Conservation (phyloP, 257 asterid species). For the Lithospermum erythrorhizon region DNA sequence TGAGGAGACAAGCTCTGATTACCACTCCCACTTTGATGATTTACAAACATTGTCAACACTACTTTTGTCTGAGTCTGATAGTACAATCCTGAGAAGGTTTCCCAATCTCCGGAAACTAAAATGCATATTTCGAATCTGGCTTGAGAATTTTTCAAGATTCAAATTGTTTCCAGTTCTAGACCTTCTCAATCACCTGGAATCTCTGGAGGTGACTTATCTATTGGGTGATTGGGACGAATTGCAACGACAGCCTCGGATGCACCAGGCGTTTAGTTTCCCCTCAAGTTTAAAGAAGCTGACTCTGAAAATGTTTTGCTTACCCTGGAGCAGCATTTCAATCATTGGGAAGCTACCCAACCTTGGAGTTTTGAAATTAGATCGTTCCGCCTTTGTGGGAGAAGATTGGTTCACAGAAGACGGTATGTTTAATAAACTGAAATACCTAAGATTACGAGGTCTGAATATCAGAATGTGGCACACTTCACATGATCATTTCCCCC, state of each 20-base stretch:
- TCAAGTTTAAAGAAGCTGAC: neutral
- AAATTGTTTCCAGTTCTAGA: neutral
- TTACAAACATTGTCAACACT: conserved; percentile 8
- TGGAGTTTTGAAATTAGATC: neutral
- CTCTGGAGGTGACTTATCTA: conserved; percentile 2
- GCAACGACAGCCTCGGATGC: no score
- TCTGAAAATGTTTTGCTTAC: neutral
- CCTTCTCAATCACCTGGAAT: conserved; percentile 2
- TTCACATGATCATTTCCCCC: neutral
- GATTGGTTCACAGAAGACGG: neutral
- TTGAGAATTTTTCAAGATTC: neutral
- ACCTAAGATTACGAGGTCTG: neutral
- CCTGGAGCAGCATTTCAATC: neutral
- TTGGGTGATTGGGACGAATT: neutral
- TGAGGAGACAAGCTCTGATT: neutral
- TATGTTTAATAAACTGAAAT: neutral
- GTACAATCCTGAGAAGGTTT: neutral
- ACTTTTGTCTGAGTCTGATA: neutral
- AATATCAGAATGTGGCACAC: neutral
- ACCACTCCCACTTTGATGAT: neutral
- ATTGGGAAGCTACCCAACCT: neutral
- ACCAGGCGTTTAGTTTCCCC: neutral
- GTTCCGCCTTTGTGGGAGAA: neutral
- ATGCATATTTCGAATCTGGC: conserved; percentile 1
- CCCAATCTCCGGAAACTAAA: conserved; percentile 10